Evolutionary conservation across 768 basidiomycete species (phyloP).

Genomic region (Tulasnella sp.): DNA sequence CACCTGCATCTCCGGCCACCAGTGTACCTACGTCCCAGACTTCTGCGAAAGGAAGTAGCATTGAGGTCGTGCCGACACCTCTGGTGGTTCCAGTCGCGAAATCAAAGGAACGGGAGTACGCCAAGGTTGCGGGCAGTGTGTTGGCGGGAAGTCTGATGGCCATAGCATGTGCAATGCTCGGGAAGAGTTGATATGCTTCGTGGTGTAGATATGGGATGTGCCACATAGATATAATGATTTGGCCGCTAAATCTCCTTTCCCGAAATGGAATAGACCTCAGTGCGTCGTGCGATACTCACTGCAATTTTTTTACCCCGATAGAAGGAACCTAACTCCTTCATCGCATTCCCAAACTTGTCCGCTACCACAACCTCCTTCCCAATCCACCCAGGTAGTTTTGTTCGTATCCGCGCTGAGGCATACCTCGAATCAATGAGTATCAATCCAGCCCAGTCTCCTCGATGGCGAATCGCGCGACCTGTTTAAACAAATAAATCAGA

Average conservation of each 20-base stretch:
- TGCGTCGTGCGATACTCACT: background rate
- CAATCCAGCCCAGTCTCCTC: slow-evolving; percentile 83
- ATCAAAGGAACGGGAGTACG: too few relatives aligned
- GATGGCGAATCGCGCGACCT: slow-evolving; percentile 92
- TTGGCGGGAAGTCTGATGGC: too few relatives aligned
- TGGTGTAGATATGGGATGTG: too few relatives aligned
- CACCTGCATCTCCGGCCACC: background rate
- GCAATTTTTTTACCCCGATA: slow-evolving; percentile 43
- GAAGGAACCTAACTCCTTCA: slow-evolving; percentile 59
- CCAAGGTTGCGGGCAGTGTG: too few relatives aligned
- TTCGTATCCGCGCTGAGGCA: slow-evolving; percentile 49
- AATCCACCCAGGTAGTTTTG: slow-evolving; percentile 90
- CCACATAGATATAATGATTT: too few relatives aligned
- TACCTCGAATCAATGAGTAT: slow-evolving; percentile 83
- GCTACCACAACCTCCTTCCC: slow-evolving; percentile 47
- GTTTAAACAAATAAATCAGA: background rate
- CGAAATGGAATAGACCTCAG: background rate
- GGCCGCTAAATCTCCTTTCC: too few relatives aligned
- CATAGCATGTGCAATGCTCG: too few relatives aligned
- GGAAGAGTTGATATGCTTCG: too few relatives aligned
- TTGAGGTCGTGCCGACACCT: too few relatives aligned
- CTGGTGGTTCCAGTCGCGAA: too few relatives aligned
- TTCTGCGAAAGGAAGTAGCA: too few relatives aligned
- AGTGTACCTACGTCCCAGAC: too few relatives aligned
- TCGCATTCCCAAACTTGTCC: slow-evolving; percentile 58